phyloP scores from a whole-genome alignment of 108 stramenopile genomes.

The Fragilaria crotonensis region DNA sequence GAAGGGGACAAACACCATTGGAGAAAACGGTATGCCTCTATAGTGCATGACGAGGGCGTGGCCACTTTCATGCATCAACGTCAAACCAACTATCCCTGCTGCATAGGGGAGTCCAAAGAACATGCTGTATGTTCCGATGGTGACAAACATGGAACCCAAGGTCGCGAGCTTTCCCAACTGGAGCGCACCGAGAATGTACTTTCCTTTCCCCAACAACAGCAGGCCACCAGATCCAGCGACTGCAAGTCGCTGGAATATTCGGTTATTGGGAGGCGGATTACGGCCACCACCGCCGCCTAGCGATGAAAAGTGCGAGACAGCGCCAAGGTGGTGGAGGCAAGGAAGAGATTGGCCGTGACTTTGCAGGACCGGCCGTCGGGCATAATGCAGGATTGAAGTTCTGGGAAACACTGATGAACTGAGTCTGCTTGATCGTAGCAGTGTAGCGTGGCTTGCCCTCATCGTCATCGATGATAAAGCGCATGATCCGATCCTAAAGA shows the following conservation, averaged over 20 bases:
- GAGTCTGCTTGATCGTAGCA: too few relatives aligned
- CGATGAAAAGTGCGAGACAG: slow-evolving; percentile 32
- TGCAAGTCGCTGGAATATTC: slow-evolving; percentile 39
- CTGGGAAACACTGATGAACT: too few relatives aligned
- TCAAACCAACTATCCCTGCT: slow-evolving; percentile 85
- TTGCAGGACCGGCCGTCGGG: too few relatives aligned
- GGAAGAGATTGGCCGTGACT: too few relatives aligned
- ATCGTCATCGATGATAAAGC: too few relatives aligned
- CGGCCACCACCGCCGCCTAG: not conserved
- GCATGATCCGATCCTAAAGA: too few relatives aligned
- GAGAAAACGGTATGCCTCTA: slow-evolving; percentile 76
- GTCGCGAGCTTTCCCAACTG: slow-evolving; percentile 88
- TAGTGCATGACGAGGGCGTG: slow-evolving; percentile 75
- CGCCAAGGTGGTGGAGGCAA: too few relatives aligned
- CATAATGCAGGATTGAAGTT: too few relatives aligned
- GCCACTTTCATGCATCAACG: slow-evolving; percentile 83
- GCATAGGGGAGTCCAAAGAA: slow-evolving; percentile 90
- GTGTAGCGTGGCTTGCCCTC: too few relatives aligned
- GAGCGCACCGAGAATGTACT: slow-evolving; percentile 82
- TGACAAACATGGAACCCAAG: slow-evolving; percentile 79
- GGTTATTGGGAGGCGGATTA: slow-evolving; percentile 23
- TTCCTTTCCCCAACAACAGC: slow-evolving; percentile 74
- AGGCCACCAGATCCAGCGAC: slow-evolving; percentile 52
- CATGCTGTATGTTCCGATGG: slow-evolving; percentile 76
- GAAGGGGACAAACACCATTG: slow-evolving; percentile 89